Conservation (phyloP, 805 yeast species). For the Candida ortonii region DNA sequence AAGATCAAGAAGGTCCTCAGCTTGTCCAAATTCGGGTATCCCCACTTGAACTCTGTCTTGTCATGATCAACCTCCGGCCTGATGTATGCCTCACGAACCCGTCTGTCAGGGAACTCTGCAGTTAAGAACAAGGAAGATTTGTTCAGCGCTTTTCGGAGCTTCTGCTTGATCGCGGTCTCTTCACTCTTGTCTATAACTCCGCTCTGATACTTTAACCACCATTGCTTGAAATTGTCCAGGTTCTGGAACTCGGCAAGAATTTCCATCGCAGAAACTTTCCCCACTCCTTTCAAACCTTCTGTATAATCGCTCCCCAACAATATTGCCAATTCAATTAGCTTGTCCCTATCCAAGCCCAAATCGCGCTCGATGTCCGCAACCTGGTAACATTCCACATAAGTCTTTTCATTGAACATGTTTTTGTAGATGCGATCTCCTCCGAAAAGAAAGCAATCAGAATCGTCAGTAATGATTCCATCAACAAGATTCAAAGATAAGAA, state of each 20-base stretch:
- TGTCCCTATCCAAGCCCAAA: constrained; percentile 60
- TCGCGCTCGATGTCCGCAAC: constrained; percentile 54
- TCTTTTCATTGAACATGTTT: constrained; percentile 91
- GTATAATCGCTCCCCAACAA: constrained; percentile 94
- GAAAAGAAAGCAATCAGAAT: constrained; percentile 92
- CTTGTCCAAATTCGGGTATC: constrained; percentile 78
- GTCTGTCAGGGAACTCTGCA: constrained; percentile 64
- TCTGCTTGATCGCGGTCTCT: constrained; percentile 51
- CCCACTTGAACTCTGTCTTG: constrained; percentile 81
- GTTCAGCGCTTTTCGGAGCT: constrained; percentile 54
- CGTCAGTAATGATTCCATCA: constrained; percentile 96
- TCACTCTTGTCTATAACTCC: constrained; percentile 37
- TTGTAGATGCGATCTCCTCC: constrained; percentile 84
- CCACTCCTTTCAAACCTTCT: constrained; percentile 86
- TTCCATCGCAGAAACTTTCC: constrained; percentile 92
- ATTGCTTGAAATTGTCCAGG: constrained; percentile 41
- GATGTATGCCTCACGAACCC: constrained; percentile 70
- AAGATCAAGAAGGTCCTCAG: constrained; percentile 65
- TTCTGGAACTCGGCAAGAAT: constrained; percentile 76
- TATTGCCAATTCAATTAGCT: constrained; percentile 76
- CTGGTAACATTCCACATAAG: constrained; percentile 83
- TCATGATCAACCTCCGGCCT: constrained; percentile 85
- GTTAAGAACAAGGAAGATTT: constrained; percentile 53
- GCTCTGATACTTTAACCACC: constrained; percentile 54
- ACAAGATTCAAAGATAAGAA: constrained; percentile 65